Evolutionary conservation across 768 basidiomycete species (phyloP), one percentile per base, ranked within the genome.

Genomic region (Crucibulum laeve): DNA sequence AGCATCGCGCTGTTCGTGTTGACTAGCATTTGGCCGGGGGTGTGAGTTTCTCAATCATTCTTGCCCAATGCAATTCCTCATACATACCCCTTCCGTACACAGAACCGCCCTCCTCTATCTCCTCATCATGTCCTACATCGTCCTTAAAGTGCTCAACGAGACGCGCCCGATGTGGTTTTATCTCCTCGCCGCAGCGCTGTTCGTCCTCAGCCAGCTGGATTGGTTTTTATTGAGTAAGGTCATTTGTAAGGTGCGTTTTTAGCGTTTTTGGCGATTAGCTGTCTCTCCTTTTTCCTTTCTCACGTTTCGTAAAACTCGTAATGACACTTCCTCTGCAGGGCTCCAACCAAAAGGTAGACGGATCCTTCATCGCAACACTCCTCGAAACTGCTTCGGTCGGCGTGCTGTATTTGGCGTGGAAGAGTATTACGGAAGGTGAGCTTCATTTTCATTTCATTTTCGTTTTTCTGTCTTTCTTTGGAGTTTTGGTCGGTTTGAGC

Each of bases 1-100:
- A 85, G 78, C 55, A 82, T 84, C 43, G 70, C 90, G 33, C 64
- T 98, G 17, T 97, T 96, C 58, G 77, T 91, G 11, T 60, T 97
- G 42, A 64, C 61, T 25, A 63, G 55, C 44, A 62, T 66, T 17
- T 64, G 63, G 64, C 64, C 64, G 0, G 57, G 47, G 2, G 51
- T 49, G 62, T 64, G 47, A 44, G 60, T 57, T 26, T 35, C 32
- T 42, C 24, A 25, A 18, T 17, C 22, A 15, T 26, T 21, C 26
- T 42, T 39, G 40, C 25, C 35, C 34, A 38, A 17, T 19, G 25
- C 26, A 18, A 28, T 33, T 18, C 10, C 13, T 37, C 13, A 37
- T 17, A 13, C n/a, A 4, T 8, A 3, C 14, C 22, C 21, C 39
- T 40, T 10, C 21, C 8, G 7, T 17, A 17, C 21, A 19, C 38